phyloP scores from a whole-genome alignment of 176 grass and related monocot genomes.

The Oryza brachyantha region DNA sequence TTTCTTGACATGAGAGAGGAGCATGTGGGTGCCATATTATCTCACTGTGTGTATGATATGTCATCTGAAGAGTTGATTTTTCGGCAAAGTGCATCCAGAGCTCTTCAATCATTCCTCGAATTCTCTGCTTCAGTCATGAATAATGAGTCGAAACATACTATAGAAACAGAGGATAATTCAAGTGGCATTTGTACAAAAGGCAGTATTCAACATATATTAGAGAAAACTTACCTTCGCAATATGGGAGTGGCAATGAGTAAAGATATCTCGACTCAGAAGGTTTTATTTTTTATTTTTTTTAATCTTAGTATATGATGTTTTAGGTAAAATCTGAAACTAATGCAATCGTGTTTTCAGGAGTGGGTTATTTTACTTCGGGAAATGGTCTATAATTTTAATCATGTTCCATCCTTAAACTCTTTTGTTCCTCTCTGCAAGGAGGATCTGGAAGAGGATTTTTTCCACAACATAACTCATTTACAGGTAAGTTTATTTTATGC shows the following conservation, averaged over 20 bases:
- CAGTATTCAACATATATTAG: conserved; percentile 62
- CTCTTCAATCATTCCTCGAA: conserved; percentile 68
- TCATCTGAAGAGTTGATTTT: conserved; percentile 84
- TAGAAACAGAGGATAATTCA: conserved; percentile 28
- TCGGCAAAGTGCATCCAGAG: conserved; percentile 85
- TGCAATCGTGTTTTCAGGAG: conserved; percentile 55
- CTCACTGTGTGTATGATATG: conserved; percentile 93
- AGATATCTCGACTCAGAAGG: conserved; percentile 82
- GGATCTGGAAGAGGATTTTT: conserved; percentile 91
- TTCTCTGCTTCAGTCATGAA: conserved; percentile 66
- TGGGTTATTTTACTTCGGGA: conserved; percentile 85
- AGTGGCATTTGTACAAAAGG: conserved; percentile 49
- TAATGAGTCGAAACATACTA: conserved; percentile 29
- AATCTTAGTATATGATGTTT: not conserved
- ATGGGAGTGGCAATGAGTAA: conserved; percentile 82
- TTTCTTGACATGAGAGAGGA: conserved; percentile 67
- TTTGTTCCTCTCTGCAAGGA: conserved; percentile 73
- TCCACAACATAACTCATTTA: conserved; percentile 89
- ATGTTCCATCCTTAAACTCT: conserved; percentile 64
- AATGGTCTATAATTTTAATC: conserved; percentile 71
- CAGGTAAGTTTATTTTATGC: conserved; percentile 66
- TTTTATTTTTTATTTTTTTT: conserved; percentile 28
- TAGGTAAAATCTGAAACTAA: conserved; percentile 17
- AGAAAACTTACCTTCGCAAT: conserved; percentile 74
- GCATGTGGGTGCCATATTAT: conserved; percentile 68